These are phyloP conservation scores for Starmerella floricola DNA, from an alignment of 805 yeast species.

Conservation along the genomic window DNA sequence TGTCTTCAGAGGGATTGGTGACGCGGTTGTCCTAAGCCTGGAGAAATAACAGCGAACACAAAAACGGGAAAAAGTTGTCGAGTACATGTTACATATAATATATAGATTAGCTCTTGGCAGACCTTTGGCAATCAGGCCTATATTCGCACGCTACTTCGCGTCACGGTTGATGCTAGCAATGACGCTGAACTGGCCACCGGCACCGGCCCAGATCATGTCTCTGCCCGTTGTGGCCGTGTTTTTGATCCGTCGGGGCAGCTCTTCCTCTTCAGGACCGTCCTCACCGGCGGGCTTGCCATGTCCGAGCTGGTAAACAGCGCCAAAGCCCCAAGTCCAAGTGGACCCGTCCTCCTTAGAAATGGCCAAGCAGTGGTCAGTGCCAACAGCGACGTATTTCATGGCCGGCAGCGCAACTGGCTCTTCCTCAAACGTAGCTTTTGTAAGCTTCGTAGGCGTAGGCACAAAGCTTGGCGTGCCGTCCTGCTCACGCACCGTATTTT, in stretches of 20 bases:
- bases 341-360: constrained; percentile 64
- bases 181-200: constrained; percentile 93
- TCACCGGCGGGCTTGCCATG: constrained; percentile 71
- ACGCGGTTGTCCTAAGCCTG: neutral
- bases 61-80: neutral
- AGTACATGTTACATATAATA: too few relatives aligned
- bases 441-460: constrained; percentile 68
- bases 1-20: constrained; percentile 42
- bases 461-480: constrained; percentile 64
- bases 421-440: constrained; percentile 28
- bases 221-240: constrained; percentile 87
- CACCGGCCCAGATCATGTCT: constrained; percentile 61
- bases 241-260: constrained; percentile 72
- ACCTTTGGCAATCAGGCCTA: too few relatives aligned
- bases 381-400: constrained; percentile 54
- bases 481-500: constrained; percentile 56
- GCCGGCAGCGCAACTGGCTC: constrained; percentile 37
- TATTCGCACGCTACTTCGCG: neutral
- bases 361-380: constrained; percentile 88
- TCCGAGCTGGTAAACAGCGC: constrained; percentile 93
- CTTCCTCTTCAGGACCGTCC: constrained; percentile 81
- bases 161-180: constrained; percentile 49
- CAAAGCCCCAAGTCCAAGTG: constrained; percentile 94
- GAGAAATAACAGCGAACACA: neutral
- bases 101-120: too few relatives aligned